Percentiles rank a stretch among this genome's conserved stretches.
Evolutionary conservation across 129 eudicot species (phyloP).

Genomic region (Chrysanthemum seticuspe): DNA sequence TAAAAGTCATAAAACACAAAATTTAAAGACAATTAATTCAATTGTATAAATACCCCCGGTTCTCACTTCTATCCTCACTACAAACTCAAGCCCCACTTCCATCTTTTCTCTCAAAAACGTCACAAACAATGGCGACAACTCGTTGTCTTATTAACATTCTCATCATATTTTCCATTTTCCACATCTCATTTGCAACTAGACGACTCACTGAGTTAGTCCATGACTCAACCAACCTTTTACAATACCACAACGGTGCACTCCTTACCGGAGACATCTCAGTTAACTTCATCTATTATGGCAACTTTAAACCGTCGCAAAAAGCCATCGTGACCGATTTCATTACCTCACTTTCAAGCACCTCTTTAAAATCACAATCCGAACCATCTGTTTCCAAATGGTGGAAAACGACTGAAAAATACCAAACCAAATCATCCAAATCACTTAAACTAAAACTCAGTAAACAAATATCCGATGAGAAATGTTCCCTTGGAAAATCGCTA

Average conservation of each 20-base stretch:
- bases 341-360: conserved; percentile 26
- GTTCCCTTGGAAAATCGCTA: conserved; percentile 44
- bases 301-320: conserved; percentile 34
- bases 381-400: conserved; percentile 56
- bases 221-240: conserved; percentile 36
- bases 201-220: conserved; percentile 39
- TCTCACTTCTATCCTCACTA: conserved; percentile 9
- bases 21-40: background rate
- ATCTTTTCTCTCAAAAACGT: background rate
- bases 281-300: conserved; percentile 46
- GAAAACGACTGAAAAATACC: conserved; percentile 33
- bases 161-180: conserved; percentile 29
- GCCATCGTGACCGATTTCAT: conserved; percentile 39
- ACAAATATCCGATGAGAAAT: conserved; percentile 36
- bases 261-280: conserved; percentile 60
- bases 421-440: conserved; percentile 6
- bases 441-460: conserved; percentile 23
- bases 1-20: background rate
- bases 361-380: conserved; percentile 5
- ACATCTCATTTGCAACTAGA: conserved; percentile 39
- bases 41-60: conserved; percentile 33
- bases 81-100: background rate
- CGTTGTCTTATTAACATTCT: conserved; percentile 18
- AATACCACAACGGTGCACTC: conserved; percentile 73
- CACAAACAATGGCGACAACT: conserved; percentile 26